phyloP scores from a whole-genome alignment of 306 rosid genomes.

The Fragaria nilgerrensis region DNA sequence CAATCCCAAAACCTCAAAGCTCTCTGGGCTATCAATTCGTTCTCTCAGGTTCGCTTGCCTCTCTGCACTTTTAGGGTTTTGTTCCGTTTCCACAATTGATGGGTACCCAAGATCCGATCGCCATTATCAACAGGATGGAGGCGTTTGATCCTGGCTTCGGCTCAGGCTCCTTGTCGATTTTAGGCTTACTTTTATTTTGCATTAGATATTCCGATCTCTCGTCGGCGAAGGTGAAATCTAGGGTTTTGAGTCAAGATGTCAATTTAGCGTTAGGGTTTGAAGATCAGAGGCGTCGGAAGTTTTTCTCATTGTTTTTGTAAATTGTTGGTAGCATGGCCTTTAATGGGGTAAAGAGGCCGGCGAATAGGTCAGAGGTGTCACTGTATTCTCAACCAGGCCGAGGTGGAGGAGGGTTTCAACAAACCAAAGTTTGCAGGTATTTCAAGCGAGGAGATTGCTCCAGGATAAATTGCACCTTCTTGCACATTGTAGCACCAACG shows the following conservation, averaged over 20 bases:
- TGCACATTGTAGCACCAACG: neutral
- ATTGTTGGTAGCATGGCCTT: constrained; percentile 14
- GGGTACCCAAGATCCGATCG: constrained; percentile 10
- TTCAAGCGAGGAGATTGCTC: constrained; percentile 4
- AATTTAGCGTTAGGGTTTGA: neutral
- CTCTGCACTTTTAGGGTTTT: constrained; percentile 20
- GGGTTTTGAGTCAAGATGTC: neutral
- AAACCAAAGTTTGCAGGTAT: neutral
- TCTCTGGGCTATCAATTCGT: neutral
- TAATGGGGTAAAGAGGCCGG: neutral
- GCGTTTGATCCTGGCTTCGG: neutral
- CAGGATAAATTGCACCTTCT: neutral
- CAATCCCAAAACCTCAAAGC: neutral
- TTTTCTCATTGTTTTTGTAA: neutral
- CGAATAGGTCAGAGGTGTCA: neutral
- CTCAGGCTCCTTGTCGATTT: neutral
- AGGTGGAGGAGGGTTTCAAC: neutral
- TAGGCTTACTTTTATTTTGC: neutral
- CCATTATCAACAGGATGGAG: neutral
- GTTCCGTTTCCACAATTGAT: neutral
- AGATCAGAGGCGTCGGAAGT: neutral
- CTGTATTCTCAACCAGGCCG: neutral
- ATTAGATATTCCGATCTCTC: neutral
- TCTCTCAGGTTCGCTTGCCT: constrained; percentile 17
- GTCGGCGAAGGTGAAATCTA: neutral